These are phyloP conservation scores for Dujonia santamariae DNA, from an alignment of 1,139 yeast species.

Conservation along the genomic window DNA sequence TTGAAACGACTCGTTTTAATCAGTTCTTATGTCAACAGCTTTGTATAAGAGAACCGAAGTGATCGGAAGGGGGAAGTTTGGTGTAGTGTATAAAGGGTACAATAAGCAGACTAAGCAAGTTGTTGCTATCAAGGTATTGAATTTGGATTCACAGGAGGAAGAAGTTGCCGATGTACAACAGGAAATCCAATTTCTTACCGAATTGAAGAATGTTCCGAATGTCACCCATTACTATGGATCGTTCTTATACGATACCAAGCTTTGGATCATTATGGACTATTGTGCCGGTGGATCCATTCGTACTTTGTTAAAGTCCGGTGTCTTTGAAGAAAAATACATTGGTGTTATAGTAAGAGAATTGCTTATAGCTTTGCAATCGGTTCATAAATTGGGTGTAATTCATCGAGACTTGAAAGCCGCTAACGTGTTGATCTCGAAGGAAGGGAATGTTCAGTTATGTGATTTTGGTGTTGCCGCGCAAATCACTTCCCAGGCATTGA, in stretches of 20 bases:
- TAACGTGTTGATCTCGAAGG: conserved; percentile 82
- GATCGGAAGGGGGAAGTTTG: conserved; percentile 95
- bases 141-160: conserved; percentile 89
- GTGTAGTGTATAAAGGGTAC: conserved; percentile 87
- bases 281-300: conserved; percentile 97
- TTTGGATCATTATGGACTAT: conserved; percentile 97
- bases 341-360: conserved; percentile 82
- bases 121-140: conserved; percentile 90
- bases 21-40: conserved; percentile 8
- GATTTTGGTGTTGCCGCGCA: conserved; percentile 99
- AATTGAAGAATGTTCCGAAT: conserved; percentile 80
- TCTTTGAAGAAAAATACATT: conserved; percentile 78
- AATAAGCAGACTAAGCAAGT: conserved; percentile 65
- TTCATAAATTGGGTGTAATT: conserved; percentile 87
- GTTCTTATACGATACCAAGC: conserved; percentile 76
- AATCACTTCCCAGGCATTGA: conserved; percentile 68
- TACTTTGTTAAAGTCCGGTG: conserved; percentile 83
- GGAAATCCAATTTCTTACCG: conserved; percentile 84
- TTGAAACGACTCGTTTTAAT: too few relatives aligned
- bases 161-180: conserved; percentile 94
- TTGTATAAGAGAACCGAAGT: conserved; percentile 79
- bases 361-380: conserved; percentile 70
- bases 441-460: conserved; percentile 87
- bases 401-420: conserved; percentile 98
- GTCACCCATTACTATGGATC: conserved; percentile 93